Evolutionary conservation across 2,329 filamentous ascomycete genomes (phyloP), one percentile per base, ranked within the genome.

Genomic region (Fusarium goolgardi): DNA sequence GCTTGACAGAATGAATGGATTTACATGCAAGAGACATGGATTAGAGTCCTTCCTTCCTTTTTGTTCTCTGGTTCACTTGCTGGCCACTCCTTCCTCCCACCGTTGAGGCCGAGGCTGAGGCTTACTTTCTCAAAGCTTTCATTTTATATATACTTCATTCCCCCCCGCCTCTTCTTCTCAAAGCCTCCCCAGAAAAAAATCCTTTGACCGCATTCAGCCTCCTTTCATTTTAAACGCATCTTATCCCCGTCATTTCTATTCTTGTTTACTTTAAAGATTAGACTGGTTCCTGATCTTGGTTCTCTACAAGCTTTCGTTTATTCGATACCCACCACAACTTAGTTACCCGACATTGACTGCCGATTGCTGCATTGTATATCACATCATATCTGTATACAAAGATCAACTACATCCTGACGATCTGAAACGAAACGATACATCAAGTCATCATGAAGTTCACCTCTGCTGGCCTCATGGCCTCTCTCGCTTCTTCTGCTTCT

Each of bases 401-500:
- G 20, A 34, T 49, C 45, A 49, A 43, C 40, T 18, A 43, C 25
- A 44, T 25, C 23, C 8, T n/a, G n/a, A 44, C 31, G 46, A 27
- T 35, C 31, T 49, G 46, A 35, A 35, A 49, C 46, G 46, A 49
- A 35, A 69, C 66, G 16, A 57, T 34, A 64, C 37, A 29, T 37
- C 45, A 34, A 20, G 21, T 37, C 54, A 57, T 39, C 15, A 73
- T 73, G 71, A 73, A 73, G 65, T 69, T 67, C 50, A 56, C 69
- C 34, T 29, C 55, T 18, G 40, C 69, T 34, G 52, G 71, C 67
- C 67, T 73, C 39, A 51, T 67, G 57, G 69, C 71, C 43, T 40
- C 62, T 20, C 60, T 73, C 35, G 51, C 65, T 40, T 49, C 69
- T 35, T 58, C 69, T 35, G 51, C 71, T 39, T 58, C 67, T 37